A percentile compares a stretch with the other conserved stretches of the same genome.
These are phyloP conservation scores for Blyttiomyces sp. DNA, from an alignment of 371 early-diverging fungal species.

Conservation along the genomic window DNA sequence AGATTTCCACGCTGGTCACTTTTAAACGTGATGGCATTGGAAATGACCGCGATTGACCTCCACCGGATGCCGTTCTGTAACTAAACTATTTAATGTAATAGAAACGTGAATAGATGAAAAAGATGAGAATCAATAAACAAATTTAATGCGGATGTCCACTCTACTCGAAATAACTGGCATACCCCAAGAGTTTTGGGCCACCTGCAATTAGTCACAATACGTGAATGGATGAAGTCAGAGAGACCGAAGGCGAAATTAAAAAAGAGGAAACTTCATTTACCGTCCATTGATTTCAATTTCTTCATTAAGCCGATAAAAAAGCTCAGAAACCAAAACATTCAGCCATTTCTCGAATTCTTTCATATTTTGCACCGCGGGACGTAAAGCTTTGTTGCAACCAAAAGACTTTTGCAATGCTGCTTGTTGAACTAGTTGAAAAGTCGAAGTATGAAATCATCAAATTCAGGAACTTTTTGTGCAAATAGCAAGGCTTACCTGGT, in stretches of 20 bases:
- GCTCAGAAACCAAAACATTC: conserved; percentile 52
- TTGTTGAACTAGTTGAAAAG: conserved; percentile 33
- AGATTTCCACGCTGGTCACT: background rate
- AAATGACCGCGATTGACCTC: background rate
- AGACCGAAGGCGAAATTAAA: background rate
- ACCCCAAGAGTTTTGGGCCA: no score
- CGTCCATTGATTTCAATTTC: conserved; percentile 47
- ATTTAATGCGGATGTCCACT: background rate
- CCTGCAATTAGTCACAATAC: no score
- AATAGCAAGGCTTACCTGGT: conserved; percentile 40
- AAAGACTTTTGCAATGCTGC: conserved; percentile 54
- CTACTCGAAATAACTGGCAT: background rate
- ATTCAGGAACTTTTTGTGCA: background rate
- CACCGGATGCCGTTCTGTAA: background rate
- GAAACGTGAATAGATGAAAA: background rate
- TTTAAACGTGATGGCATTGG: background rate
- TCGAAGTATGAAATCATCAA: background rate
- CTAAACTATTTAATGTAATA: background rate
- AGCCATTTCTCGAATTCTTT: conserved; percentile 54
- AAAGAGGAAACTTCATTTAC: background rate
- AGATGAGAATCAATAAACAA: background rate
- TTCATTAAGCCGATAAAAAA: conserved; percentile 49
- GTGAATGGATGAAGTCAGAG: background rate
- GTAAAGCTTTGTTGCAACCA: conserved; percentile 57
- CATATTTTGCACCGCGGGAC: conserved; percentile 28